These are phyloP conservation scores for Trichoderma sp. DNA, from an alignment of 2,329 filamentous ascomycete genomes.

Conservation along the genomic window DNA sequence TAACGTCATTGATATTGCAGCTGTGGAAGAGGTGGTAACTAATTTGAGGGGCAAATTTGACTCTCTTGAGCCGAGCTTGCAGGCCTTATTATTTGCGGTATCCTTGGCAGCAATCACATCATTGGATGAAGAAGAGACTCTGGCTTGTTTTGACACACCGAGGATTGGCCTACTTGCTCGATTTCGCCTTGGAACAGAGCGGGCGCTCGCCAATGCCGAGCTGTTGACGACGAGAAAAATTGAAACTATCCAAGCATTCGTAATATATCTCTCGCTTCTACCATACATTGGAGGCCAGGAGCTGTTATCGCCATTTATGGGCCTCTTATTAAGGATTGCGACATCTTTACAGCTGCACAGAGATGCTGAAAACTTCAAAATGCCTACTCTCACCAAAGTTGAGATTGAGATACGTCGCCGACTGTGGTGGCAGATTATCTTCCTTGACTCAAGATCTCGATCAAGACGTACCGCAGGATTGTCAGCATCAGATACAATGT, in stretches of 20 bases:
- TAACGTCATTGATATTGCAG: not conserved
- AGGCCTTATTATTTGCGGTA: not conserved
- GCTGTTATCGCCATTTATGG: not conserved
- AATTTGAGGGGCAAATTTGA: not conserved
- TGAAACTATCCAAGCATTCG: not conserved
- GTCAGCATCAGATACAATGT: not conserved
- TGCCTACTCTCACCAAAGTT: not conserved
- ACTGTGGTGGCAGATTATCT: not conserved
- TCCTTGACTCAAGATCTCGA: not conserved
- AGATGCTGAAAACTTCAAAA: not conserved
- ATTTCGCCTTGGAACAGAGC: not conserved
- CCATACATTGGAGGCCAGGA: not conserved
- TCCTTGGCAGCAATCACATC: not conserved
- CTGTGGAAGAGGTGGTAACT: not conserved
- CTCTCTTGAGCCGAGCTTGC: not conserved
- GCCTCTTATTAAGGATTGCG: not conserved
- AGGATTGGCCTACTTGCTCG: not conserved
- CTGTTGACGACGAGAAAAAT: not conserved
- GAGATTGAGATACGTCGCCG: not conserved
- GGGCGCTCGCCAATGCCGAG: not conserved
- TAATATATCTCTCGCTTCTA: not conserved
- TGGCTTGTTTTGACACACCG: not conserved
- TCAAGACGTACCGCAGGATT: not conserved
- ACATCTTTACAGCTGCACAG: not conserved
- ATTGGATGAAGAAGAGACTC: not conserved